Evolutionary conservation across 1,284 basidiomycete genomes (phyloP).

Genomic region (Sanghuangporus baumii): DNA sequence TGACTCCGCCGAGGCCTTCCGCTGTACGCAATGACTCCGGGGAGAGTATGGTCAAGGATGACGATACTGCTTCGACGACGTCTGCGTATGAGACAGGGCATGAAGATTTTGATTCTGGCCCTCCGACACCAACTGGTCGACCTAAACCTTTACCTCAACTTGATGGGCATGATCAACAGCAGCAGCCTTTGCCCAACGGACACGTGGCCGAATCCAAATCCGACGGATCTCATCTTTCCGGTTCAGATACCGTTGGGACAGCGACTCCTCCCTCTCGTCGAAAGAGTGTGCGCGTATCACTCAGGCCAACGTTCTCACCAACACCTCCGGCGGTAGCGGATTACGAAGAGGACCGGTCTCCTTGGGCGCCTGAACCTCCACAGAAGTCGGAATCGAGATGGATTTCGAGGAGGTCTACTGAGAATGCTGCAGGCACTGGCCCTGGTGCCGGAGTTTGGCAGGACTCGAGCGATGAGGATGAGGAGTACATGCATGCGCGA

Average conservation of each 20-base stretch:
- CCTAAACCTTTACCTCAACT: not conserved
- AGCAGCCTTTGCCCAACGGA: not conserved
- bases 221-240: constrained; percentile 17
- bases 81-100: constrained; percentile 59
- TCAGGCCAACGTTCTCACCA: constrained; percentile 65
- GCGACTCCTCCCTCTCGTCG: constrained; percentile 36
- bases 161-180: not conserved
- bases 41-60: not conserved
- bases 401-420: constrained; percentile 24
- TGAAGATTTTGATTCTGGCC: constrained; percentile 38
- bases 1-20: not conserved
- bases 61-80: not conserved
- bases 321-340: constrained; percentile 61
- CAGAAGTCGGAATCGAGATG: not conserved
- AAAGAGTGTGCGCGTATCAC: constrained; percentile 70
- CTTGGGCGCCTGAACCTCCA: constrained; percentile 7
- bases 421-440: constrained; percentile 22
- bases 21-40: not conserved
- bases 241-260: constrained; percentile 21
- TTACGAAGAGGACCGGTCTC: constrained; percentile 32
- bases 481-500: constrained; percentile 55
- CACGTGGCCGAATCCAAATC: not conserved
- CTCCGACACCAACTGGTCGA: not conserved
- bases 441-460: constrained; percentile 36
- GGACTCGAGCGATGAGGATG: constrained; percentile 70